Evolutionary conservation across 1,139 yeast genomes (phyloP), one percentile per base, ranked within the genome.

Genomic region (Nakaseomyces delphensis): DNA sequence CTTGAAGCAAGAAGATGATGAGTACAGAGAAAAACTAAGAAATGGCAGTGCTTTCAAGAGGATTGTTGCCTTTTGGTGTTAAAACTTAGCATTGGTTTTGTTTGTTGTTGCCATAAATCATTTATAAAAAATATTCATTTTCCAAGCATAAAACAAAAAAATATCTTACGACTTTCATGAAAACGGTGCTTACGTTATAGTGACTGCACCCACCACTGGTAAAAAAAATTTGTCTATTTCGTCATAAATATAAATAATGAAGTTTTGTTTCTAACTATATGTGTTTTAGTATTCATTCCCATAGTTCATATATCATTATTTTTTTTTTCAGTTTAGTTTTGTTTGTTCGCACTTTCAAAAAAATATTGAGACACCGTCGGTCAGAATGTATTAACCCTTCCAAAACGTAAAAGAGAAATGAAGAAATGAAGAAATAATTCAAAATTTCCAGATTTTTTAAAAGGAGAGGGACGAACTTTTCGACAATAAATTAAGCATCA

Each of bases 1-100:
- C 42, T 66, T 79, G 59, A 78, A 70, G 62, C 83, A 79, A 64
- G 86, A 80, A 63, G 61, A 69, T 38, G 67, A 62, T 30, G 74
- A 69, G 52, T 75, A 71, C 49, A 60, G 58, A 52, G 49, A 48
- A 23, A 52, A 47, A 35, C 19, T 56, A 19, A 49, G 43, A 40
- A 46, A 51, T 27, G 54, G 57, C 13, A 43, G 53, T 15, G 36
- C 43, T 23, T 48, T 51, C 46, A 44, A 40, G 18, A 47, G 52
- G 28, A 23, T 45, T 15, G 20, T 45, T n/a, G 47, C 45, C 20
- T 53, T 54, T 48, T 53, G 56, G 54, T 52, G 56, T 43, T 53
- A 37, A 29, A 21, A 25, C 28, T 25, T 25, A 4, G 2, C n/a
- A 9, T 25, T 25, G 2, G n/a, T 4, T 25, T 4, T 25, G 9